Evolutionary conservation across 768 basidiomycete species (phyloP).

Genomic region (Nidularia sp.): DNA sequence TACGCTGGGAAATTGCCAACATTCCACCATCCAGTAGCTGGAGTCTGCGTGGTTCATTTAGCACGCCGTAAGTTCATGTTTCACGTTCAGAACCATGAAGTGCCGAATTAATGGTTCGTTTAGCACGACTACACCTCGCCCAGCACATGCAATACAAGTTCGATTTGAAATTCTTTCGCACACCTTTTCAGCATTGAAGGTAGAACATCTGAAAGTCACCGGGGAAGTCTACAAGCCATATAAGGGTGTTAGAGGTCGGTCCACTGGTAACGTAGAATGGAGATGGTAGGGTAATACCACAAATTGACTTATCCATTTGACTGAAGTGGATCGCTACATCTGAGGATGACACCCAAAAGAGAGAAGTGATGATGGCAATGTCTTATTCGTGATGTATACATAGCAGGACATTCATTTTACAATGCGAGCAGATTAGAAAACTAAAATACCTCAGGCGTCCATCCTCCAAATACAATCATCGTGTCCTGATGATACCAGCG

Average conservation of each 20-base stretch:
- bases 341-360: too few species aligned
- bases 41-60: constrained; percentile 76
- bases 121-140: constrained; percentile 44
- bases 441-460: too few species aligned
- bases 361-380: too few species aligned
- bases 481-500: constrained; percentile 89
- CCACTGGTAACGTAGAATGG: constrained; percentile 70
- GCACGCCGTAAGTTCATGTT: constrained; percentile 44
- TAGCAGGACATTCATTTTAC: too few species aligned
- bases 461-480: constrained; percentile 32
- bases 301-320: not conserved
- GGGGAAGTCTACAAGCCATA: constrained; percentile 87
- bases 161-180: constrained; percentile 68
- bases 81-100: not conserved
- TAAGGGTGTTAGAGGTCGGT: constrained; percentile 79
- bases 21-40: constrained; percentile 65
- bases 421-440: too few species aligned
- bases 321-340: not conserved
- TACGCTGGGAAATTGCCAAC: constrained; percentile 77
- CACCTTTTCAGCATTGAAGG: constrained; percentile 76
- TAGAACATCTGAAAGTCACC: constrained; percentile 78
- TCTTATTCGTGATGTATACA: too few species aligned
- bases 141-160: constrained; percentile 72
- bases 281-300: constrained; percentile 32
- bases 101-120: constrained; percentile 1